Percentiles rank a stretch among this genome's conserved stretches.
phyloP scores from a whole-genome alignment of 2,329 filamentous ascomycete species.

The Trichoderma atrobrunneum region DNA sequence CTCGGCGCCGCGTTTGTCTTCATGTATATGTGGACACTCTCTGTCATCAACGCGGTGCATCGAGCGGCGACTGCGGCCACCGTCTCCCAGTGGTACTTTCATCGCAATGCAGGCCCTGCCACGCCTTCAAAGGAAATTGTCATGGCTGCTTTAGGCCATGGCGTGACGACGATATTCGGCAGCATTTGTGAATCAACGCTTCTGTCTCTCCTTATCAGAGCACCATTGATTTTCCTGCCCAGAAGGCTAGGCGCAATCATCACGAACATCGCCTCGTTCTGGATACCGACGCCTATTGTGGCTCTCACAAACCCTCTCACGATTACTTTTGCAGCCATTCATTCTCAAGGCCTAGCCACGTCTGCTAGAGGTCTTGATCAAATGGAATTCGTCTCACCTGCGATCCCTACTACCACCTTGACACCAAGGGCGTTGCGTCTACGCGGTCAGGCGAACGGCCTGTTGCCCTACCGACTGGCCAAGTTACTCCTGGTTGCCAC shows the following conservation, averaged over 20 bases:
- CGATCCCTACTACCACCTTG: slow-evolving; percentile 70
- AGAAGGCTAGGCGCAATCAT: slow-evolving; percentile 63
- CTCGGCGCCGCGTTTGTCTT: slow-evolving; percentile 87
- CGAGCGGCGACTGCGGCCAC: slow-evolving; percentile 89
- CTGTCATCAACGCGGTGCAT: slow-evolving; percentile 83
- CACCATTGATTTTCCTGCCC: slow-evolving; percentile 82
- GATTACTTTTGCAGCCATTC: slow-evolving; percentile 89
- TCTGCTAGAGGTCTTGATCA: slow-evolving; percentile 78
- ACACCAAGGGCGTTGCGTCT: slow-evolving; percentile 53
- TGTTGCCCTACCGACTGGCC: slow-evolving; percentile 86
- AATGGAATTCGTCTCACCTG: slow-evolving; percentile 74
- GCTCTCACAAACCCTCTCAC: slow-evolving; percentile 88
- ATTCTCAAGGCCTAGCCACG: slow-evolving; percentile 75
- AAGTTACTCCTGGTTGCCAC: slow-evolving; percentile 91
- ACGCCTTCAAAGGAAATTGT: slow-evolving; percentile 80
- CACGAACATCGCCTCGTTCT: slow-evolving; percentile 70
- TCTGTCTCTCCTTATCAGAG: slow-evolving; percentile 72
- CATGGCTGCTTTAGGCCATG: slow-evolving; percentile 75
- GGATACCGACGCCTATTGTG: slow-evolving; percentile 81
- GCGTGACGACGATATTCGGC: slow-evolving; percentile 82
- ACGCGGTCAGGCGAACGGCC: slow-evolving; percentile 46
- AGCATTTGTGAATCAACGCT: slow-evolving; percentile 88
- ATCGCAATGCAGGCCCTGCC: slow-evolving; percentile 76
- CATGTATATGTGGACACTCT: slow-evolving; percentile 93
- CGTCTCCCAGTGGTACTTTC: slow-evolving; percentile 98